Evolutionary conservation across 768 basidiomycete genomes (phyloP).

Genomic region (Lentinula detonsa): DNA sequence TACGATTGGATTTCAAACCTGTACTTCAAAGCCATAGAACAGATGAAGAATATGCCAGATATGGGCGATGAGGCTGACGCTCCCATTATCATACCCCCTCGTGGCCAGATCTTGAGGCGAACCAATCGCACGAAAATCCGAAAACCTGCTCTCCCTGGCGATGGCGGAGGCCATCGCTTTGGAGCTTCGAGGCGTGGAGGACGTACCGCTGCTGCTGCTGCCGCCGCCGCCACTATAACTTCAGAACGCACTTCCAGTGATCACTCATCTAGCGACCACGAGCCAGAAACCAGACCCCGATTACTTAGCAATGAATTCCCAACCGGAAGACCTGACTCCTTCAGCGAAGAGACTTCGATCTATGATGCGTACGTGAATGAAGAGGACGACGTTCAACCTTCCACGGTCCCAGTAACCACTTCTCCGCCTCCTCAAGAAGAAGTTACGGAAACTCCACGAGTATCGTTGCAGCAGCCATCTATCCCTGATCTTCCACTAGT

Average conservation of each 20-base stretch:
- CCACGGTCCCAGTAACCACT: conserved; percentile 21
- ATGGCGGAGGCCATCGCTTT: conserved; percentile 83
- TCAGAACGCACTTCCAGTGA: conserved; percentile 66
- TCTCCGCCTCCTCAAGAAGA: conserved; percentile 19
- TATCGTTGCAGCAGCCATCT: conserved; percentile 20
- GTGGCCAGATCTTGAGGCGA: conserved; percentile 85
- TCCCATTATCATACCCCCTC: conserved; percentile 88
- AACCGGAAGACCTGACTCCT: conserved; percentile 57
- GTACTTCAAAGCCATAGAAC: conserved; percentile 45
- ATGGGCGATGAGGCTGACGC: conserved; percentile 77
- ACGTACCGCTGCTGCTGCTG: conserved; percentile 14
- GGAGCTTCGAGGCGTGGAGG: conserved; percentile 37
- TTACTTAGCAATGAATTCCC: conserved; percentile 44
- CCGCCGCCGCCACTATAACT: conserved; percentile 26
- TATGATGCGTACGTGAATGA: conserved; percentile 76
- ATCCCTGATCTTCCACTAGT: conserved; percentile 17
- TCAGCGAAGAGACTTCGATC: conserved; percentile 75
- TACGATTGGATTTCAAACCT: conserved; percentile 6
- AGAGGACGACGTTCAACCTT: conserved; percentile 39
- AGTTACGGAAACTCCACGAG: conserved; percentile 11
- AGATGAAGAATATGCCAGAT: conserved; percentile 63
- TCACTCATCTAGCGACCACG: conserved; percentile 65
- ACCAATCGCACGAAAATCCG: conserved; percentile 94
- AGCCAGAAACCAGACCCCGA: conserved; percentile 36
- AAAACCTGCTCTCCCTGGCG: conserved; percentile 70